These are phyloP conservation scores for Leccinum obscurum DNA, from an alignment of 768 basidiomycete species.

Conservation along the genomic window DNA sequence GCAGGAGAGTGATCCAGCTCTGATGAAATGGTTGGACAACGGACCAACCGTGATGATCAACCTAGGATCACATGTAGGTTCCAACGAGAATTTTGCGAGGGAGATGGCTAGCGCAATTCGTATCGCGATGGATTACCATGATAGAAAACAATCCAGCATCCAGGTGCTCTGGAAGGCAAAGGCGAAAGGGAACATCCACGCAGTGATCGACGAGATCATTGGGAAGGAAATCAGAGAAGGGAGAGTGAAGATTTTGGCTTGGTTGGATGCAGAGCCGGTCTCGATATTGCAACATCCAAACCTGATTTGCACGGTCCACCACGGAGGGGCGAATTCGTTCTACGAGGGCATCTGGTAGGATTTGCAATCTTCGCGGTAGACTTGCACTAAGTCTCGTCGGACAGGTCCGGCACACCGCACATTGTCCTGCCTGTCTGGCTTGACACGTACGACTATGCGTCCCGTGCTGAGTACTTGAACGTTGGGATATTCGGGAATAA, in stretches of 20 bases:
- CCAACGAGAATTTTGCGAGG: not conserved
- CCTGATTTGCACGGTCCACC: slow-evolving; percentile 5
- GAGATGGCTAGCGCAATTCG: slow-evolving; percentile 10
- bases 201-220: not conserved
- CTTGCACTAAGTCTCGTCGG: not conserved
- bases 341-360: slow-evolving; percentile 5
- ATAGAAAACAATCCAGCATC: not conserved
- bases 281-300: slow-evolving; percentile 11
- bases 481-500: slow-evolving; percentile 7
- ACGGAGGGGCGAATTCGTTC: slow-evolving; percentile 10
- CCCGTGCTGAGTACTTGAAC: slow-evolving; percentile 6
- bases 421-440: slow-evolving; percentile 15
- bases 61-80: slow-evolving; percentile 6
- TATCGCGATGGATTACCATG: slow-evolving; percentile 7
- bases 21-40: slow-evolving; percentile 15
- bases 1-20: slow-evolving; percentile 7
- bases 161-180: slow-evolving; percentile 34
- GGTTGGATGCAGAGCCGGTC: slow-evolving; percentile 15
- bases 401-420: slow-evolving; percentile 14
- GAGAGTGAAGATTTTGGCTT: slow-evolving; percentile 10
- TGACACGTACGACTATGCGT: slow-evolving; percentile 13
- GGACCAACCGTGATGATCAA: slow-evolving; percentile 16
- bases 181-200: not conserved
- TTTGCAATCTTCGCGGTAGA: not conserved
- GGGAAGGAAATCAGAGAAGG: slow-evolving; percentile 12